Conservation (phyloP, 768 basidiomycete species). For the Lactarius quietus region DNA sequence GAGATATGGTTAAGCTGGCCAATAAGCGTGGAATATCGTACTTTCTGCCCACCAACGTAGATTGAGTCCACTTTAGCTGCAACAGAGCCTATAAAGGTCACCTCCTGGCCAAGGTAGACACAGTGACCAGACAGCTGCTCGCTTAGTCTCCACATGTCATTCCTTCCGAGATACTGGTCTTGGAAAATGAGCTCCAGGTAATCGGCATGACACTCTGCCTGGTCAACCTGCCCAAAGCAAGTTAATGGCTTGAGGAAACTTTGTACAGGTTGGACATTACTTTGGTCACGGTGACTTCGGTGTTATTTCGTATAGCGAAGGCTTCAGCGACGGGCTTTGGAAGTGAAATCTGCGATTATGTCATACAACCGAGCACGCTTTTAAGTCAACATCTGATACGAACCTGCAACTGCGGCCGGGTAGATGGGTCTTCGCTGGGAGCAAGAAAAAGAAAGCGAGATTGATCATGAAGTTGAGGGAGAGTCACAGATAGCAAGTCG, state of each 20-base stretch:
- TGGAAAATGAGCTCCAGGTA: conserved; percentile 90
- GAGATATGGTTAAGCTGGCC: neutral
- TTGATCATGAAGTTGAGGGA: conserved; percentile 41
- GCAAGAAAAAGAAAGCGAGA: conserved; percentile 60
- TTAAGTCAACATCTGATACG: neutral
- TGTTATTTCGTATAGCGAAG: conserved; percentile 67
- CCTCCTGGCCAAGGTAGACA: conserved; percentile 78
- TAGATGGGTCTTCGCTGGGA: conserved; percentile 55
- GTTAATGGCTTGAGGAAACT: conserved; percentile 10
- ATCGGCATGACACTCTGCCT: conserved; percentile 57
- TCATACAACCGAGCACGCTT: conserved; percentile 1
- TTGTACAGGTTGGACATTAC: conserved; percentile 35
- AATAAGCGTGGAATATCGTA: conserved; percentile 30
- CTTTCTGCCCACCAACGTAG: conserved; percentile 66
- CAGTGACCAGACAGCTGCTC: conserved; percentile 77
- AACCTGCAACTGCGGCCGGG: conserved; percentile 66
- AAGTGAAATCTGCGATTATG: conserved; percentile 58
- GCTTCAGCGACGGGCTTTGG: conserved; percentile 68
- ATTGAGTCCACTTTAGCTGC: conserved; percentile 80
- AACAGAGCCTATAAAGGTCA: conserved; percentile 79
- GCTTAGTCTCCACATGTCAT: conserved; percentile 96
- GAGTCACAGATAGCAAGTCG: conserved; percentile 59
- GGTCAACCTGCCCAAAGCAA: conserved; percentile 56
- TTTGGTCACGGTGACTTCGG: conserved; percentile 69
- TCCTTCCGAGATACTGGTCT: conserved; percentile 92